Evolutionary conservation across 1,284 basidiomycete genomes (phyloP).

Genomic region (Cutaneotrichosporon spelunceum): DNA sequence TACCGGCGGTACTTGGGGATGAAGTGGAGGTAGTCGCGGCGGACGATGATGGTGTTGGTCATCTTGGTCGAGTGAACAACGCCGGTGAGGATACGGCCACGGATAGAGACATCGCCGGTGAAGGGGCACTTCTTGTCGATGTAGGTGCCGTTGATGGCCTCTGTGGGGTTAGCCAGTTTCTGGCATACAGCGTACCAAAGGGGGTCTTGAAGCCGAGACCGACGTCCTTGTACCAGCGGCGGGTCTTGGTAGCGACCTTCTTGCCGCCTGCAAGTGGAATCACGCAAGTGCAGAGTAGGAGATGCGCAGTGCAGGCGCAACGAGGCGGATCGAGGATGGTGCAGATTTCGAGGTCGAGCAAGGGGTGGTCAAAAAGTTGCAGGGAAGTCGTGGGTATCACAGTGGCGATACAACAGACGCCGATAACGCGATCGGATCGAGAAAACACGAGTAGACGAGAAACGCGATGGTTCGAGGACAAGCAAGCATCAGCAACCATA

Average conservation of each 20-base stretch:
- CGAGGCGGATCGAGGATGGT: neutral
- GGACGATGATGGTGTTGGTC: slow-evolving; percentile 98
- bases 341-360: neutral
- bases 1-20: slow-evolving; percentile 99
- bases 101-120: slow-evolving; percentile 93
- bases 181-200: slow-evolving; percentile 36
- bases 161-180: slow-evolving; percentile 44
- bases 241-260: slow-evolving; percentile 89
- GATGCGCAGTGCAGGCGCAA: neutral
- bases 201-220: slow-evolving; percentile 97
- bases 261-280: slow-evolving; percentile 61
- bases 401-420: neutral
- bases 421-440: neutral
- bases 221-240: slow-evolving; percentile 99
- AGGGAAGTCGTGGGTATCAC: neutral
- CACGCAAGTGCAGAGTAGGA: neutral
- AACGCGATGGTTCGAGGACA: neutral
- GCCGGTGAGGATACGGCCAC: slow-evolving; percentile 97
- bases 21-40: slow-evolving; percentile 96
- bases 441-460: neutral
- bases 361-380: slow-evolving; percentile 10
- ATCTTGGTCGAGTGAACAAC: slow-evolving; percentile 96
- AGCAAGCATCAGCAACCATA: slow-evolving; percentile 3
- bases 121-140: slow-evolving; percentile 99
- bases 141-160: slow-evolving; percentile 96